phyloP scores from a whole-genome alignment of 2,329 filamentous ascomycete species.

The Aspergillus intermedius region DNA sequence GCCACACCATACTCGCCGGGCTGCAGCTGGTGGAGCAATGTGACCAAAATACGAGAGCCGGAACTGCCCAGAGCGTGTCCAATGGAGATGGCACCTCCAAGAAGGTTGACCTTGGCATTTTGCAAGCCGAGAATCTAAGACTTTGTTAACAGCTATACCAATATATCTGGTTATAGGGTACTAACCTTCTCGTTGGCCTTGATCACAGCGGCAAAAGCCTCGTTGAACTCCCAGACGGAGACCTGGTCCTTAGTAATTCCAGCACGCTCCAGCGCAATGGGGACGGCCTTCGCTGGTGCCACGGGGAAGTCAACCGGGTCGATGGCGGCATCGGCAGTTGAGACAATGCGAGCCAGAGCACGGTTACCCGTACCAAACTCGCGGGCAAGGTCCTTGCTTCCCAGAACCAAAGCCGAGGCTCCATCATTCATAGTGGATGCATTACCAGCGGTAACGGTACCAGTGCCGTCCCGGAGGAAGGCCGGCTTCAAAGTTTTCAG shows the following conservation, averaged over 20 bases:
- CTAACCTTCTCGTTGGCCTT: conserved; percentile 82
- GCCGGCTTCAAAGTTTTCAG: conserved; percentile 81
- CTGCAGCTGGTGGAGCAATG: conserved; percentile 83
- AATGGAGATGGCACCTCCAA: conserved; percentile 85
- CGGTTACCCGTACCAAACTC: conserved; percentile 71
- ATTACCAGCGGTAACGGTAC: conserved; percentile 91
- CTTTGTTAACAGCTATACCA: conserved; percentile 4
- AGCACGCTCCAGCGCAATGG: conserved; percentile 78
- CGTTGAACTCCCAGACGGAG: conserved; percentile 96
- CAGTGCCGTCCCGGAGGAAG: conserved; percentile 77
- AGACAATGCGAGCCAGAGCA: conserved; percentile 79
- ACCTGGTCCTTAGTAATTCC: conserved; percentile 90
- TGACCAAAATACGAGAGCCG: conserved; percentile 82
- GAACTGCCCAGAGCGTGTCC: conserved; percentile 92
- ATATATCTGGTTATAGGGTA: neutral
- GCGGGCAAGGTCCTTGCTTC: conserved; percentile 70
- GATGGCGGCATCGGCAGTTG: conserved; percentile 81
- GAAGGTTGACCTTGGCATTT: conserved; percentile 72
- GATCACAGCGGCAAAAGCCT: conserved; percentile 93
- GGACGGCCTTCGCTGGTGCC: conserved; percentile 85
- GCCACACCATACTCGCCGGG: conserved; percentile 90
- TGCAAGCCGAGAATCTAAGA: conserved; percentile 69
- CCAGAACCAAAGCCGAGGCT: conserved; percentile 80
- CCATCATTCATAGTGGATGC: conserved; percentile 93
- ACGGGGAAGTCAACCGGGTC: conserved; percentile 92